Base-by-base conservation (phyloP, 768 basidiomycete species). In the Clitopilus passeckerianus region DNA sequence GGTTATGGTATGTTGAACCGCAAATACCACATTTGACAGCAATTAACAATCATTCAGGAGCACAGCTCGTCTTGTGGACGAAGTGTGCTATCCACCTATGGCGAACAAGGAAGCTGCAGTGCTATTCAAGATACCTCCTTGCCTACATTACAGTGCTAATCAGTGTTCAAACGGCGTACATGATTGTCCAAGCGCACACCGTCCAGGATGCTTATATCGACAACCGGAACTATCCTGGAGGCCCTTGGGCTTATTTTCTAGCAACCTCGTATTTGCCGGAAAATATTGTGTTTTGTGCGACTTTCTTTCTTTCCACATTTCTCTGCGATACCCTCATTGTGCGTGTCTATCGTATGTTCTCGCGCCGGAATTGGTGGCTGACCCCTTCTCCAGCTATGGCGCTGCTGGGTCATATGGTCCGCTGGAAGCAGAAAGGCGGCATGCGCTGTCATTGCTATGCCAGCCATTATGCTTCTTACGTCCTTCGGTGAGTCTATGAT, bases 351-450 rank as follows among this genome's bases (percentile, higher is more conserved):
- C 3, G 27, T 30, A 3, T 30, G 27, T 30, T 30, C 53, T 44
- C n/a, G 20, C 6, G 14, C 20, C 18, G 10, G 8, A 0, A 35
- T 43, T 58, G 52, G 16, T 16, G 18, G 57, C 22, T 23, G 18
- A 50, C n/a, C n/a, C 41, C 14, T 33, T 24, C 18, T n/a, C 12
- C 3, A 24, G 80, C 66, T 80, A 33, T 81, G 78, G 78, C 69
- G 80, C n/a, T 81, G 79, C 61, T 78, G 75, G 72, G 73, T 80
- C 12, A 77, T 81, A 20, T 81, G 78, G 77, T 67, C 69, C 34
- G 71, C 72, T 5, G 72, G 72, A 7, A 76, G 75, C 14, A 65
- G 59, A 10, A 22, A 34, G 0, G 60, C 69, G 14, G 74, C 75
- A 6, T 71, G 73, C 61, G 54, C 69, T 2, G 75, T 73, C 3